phyloP scores from a whole-genome alignment of 164 flowering plant species.

The Dillenia suffruticosa region DNA sequence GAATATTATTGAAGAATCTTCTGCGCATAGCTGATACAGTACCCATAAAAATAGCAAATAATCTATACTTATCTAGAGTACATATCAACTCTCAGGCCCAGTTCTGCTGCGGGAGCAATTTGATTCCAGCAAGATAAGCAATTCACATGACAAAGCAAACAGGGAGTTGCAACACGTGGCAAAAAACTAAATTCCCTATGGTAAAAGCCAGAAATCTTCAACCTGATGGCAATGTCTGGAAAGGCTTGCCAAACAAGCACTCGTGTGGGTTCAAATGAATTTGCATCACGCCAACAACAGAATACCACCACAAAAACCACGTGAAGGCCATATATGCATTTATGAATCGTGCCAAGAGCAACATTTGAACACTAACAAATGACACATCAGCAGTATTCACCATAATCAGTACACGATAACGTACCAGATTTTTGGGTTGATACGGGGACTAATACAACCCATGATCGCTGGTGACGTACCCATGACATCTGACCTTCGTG shows the following conservation, averaged over 20 bases:
- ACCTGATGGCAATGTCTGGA: conserved; percentile 20
- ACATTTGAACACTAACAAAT: no score
- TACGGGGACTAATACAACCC: no score
- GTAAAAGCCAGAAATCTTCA: conserved; percentile 23
- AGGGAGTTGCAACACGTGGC: conserved; percentile 14
- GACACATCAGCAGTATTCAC: no score
- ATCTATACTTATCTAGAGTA: conserved; percentile 29
- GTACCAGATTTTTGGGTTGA: no score
- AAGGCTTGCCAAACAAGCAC: conserved; percentile 21
- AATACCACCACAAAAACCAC: background rate
- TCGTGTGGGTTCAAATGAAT: conserved; percentile 18
- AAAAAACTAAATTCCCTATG: conserved; percentile 21
- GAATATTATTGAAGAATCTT: conserved; percentile 47
- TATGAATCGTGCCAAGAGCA: no score
- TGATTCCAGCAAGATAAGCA: conserved; percentile 28
- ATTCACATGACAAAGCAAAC: conserved; percentile 22
- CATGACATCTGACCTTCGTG: no score
- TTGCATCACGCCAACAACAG: conserved; percentile 5
- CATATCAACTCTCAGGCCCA: conserved; percentile 35
- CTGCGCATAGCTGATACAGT: conserved; percentile 47
- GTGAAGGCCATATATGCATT: no score
- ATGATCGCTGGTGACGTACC: no score
- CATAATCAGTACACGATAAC: no score
- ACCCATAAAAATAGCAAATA: conserved; percentile 37
- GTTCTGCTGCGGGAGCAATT: conserved; percentile 31